Evolutionary conservation across 2,329 filamentous ascomycete species (phyloP), one percentile per base, ranked within the genome.

Genomic region (Monosporascus sp.): DNA sequence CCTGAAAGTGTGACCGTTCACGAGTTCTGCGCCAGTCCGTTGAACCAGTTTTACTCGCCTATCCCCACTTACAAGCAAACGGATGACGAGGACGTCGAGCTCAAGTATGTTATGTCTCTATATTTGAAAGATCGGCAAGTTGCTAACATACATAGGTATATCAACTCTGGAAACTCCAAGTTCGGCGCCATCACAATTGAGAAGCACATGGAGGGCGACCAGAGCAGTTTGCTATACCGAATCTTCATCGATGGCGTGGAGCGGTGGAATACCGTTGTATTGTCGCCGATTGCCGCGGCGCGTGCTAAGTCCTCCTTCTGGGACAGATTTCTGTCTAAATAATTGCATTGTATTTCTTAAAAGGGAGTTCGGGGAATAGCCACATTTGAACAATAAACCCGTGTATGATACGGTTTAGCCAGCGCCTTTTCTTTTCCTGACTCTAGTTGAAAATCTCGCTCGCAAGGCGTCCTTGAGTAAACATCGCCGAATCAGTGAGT

Each of bases 11-110:
- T 83, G 1, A 79, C 85, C 0, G 88, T 95, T 0, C 87, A 96
- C 62, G 94, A 99, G 69, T 97, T 97, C 70, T 94, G 89, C 24
- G 91, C 88, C 1, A 94, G 89, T 51, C 94, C 94, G 0, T 69
- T 99, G 49, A 95, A 86, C 67, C 96, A 97, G 79, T 99, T 99
- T 67, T 96, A 94, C 61, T 81, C 94, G 5, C 94, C 94, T 0
- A 74, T 93, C 24, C 80, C 86, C 2, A 93, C 90, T 0, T 99
- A 97, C 70, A 78, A 77, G 60, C 90, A 97, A 70, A 82, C 80
- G 1, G 90, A 95, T 60, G 79, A 85, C 1, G 84, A 92, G 61
- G 94, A 97, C 70, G 82, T 96, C 11, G 80, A 86, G 66, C 78
- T 97, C 58, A 90, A 93, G 83, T 96, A 81, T 75, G 81, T 81